Percentiles rank a stretch among this genome's conserved stretches.
phyloP scores from a whole-genome alignment of 768 basidiomycete species.

The Phlebiopsis flavidoalba region DNA sequence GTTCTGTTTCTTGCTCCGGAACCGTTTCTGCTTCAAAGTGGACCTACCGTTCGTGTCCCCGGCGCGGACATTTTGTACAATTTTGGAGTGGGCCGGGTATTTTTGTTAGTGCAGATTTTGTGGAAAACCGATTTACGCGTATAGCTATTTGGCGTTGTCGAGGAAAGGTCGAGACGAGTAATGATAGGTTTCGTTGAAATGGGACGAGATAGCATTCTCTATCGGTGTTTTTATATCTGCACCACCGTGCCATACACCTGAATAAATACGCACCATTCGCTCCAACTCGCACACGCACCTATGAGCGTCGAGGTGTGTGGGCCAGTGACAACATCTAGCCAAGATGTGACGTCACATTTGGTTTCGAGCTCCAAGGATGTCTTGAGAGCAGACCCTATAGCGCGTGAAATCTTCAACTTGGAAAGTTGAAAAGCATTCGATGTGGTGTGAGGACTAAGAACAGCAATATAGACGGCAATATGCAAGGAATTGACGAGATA shows the following conservation, averaged over 20 bases:
- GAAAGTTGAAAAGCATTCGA: no score
- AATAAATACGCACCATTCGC: no score
- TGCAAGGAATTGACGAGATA: background rate
- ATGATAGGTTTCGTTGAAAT: background rate
- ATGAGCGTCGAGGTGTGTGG: no score
- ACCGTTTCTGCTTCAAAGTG: slow-evolving; percentile 23
- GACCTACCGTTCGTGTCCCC: slow-evolving; percentile 18
- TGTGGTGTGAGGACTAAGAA: no score
- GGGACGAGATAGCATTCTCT: slow-evolving; percentile 3
- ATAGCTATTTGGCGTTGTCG: background rate
- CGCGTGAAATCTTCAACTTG: no score
- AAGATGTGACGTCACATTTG: background rate
- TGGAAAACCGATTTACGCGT: background rate
- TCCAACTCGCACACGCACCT: no score
- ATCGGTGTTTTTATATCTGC: background rate
- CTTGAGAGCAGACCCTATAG: no score
- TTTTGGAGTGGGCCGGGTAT: no score
- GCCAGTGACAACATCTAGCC: background rate
- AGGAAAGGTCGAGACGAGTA: background rate
- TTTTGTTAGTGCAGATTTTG: background rate
- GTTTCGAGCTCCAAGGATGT: no score
- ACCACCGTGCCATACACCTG: background rate
- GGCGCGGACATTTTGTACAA: slow-evolving; percentile 6
- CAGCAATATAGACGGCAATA: background rate
- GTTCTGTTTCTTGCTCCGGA: slow-evolving; percentile 35